Evolutionary conservation across 345 rosid species (phyloP), one percentile per base, ranked within the genome.

Genomic region (Tarenaya hassleriana): DNA sequence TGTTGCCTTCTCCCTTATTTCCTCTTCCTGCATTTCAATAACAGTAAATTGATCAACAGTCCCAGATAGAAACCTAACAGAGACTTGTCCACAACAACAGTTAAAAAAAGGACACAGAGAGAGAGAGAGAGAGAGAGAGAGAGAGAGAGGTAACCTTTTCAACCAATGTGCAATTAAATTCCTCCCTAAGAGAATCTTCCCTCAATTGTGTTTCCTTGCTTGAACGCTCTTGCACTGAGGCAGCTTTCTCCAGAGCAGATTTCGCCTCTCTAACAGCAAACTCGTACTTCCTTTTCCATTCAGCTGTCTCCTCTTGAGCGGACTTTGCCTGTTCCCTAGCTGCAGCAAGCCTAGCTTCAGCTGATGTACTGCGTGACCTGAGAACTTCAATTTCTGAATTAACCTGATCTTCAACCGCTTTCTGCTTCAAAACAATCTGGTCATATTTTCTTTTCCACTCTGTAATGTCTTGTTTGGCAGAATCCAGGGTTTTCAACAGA

Each of bases 311-410:
- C 66, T 83, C 97, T 73, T 86, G 87, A 58, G 95, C 89, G 58
- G 97, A 78, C 55, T 71, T 73, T 33, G 80, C 79, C 56, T 86
- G 94, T 65, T 94, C 99, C 73, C 69, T 77, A 40, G 95, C 89
- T 66, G 99, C 99, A 75, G 87, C 91, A 50, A 94, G 67, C 70
- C 97, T 85, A 50, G 97, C 97, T 64, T 94, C 99, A 47, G 99
- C 79, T 52, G 97, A 86, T 66, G 86, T 80, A 57, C 77, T 83
- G 27, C 97, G 64, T 7, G 97, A 81, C 73, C 71, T 83, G 53
- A 94, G 87, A 57, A 75, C 70, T 34, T 77, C 83, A 64, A 86
- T 74, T 69, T 94, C 97, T 13, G 97, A 81, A 73, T 33, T 50
- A 29, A 69, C 66, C 68, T 86, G 86, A 60, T 81, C 91, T 51